Conservation (phyloP, 805 yeast genomes). For the Hyphopichia homilentoma region DNA sequence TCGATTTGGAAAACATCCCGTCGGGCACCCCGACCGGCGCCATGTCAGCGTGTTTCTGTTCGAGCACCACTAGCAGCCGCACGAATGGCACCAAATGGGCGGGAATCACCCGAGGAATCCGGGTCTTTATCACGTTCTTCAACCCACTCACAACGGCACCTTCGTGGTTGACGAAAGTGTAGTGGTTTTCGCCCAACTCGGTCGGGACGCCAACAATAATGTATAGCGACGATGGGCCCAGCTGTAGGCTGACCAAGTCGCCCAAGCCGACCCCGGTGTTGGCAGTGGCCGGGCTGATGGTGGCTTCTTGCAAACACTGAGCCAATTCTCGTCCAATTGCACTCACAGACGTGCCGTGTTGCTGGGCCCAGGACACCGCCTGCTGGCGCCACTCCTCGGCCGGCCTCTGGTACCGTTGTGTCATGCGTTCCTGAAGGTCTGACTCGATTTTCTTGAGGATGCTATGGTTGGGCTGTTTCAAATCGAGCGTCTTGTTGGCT, state of each 20-base stretch:
- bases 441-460: constrained; percentile 14
- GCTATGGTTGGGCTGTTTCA: constrained; percentile 1
- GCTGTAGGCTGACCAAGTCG: constrained; percentile 56
- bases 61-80: constrained; percentile 23
- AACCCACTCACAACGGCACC: constrained; percentile 55
- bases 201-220: constrained; percentile 55
- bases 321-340: constrained; percentile 2
- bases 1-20: constrained; percentile 21
- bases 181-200: constrained; percentile 47
- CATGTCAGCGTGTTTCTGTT: constrained; percentile 25
- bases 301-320: constrained; percentile 10
- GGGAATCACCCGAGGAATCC: constrained; percentile 54
- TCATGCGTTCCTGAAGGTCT: constrained; percentile 15
- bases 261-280: constrained; percentile 43
- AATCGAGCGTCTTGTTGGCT: constrained; percentile 1
- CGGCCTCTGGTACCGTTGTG: constrained; percentile 13
- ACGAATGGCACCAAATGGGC: constrained; percentile 17
- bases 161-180: constrained; percentile 51
- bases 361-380: too few relatives aligned
- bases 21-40: constrained; percentile 40
- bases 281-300: constrained; percentile 12
- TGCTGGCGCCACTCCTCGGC: constrained; percentile 23
- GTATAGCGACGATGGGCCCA: constrained; percentile 44
- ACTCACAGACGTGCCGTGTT: neutral
- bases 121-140: constrained; percentile 40